Evolutionary conservation across 2,329 filamentous ascomycete genomes (phyloP).

Genomic region (Colletotrichum sp.): DNA sequence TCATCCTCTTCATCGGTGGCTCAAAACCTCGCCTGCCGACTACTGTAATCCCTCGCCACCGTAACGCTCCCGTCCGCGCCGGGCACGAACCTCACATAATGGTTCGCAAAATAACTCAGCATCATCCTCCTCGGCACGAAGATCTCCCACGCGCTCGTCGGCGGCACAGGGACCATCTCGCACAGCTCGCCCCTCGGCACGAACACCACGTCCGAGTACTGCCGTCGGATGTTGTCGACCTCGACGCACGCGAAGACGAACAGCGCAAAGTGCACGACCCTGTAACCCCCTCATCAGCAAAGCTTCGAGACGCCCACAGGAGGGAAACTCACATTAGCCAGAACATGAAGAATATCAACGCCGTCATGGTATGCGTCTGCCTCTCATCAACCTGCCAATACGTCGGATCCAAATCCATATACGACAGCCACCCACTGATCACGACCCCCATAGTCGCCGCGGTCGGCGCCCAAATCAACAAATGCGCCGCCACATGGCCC

Average conservation of each 20-base stretch:
- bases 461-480: constrained; percentile 6
- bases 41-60: constrained; percentile 18
- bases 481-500: constrained; percentile 6
- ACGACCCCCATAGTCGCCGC: not conserved
- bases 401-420: not conserved
- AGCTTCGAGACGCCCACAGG: too few relatives aligned
- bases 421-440: not conserved
- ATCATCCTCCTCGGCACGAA: constrained; percentile 8
- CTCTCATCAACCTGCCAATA: not conserved
- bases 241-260: constrained; percentile 20
- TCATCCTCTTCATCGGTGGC: not conserved
- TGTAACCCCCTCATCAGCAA: not conserved
- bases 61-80: constrained; percentile 18
- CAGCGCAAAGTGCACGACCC: constrained; percentile 17
- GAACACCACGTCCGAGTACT: constrained; percentile 19
- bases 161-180: constrained; percentile 16
- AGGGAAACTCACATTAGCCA: not conserved
- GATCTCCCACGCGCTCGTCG: constrained; percentile 16
- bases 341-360: constrained; percentile 10
- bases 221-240: constrained; percentile 8
- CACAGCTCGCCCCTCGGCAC: constrained; percentile 7
- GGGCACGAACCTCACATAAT: constrained; percentile 20
- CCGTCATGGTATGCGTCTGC: not conserved
- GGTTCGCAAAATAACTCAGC: constrained; percentile 19
- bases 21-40: constrained; percentile 18